Evolutionary conservation across 495 filamentous ascomycete species (phyloP).

Genomic region (Lasiosphaeris hirsuta): DNA sequence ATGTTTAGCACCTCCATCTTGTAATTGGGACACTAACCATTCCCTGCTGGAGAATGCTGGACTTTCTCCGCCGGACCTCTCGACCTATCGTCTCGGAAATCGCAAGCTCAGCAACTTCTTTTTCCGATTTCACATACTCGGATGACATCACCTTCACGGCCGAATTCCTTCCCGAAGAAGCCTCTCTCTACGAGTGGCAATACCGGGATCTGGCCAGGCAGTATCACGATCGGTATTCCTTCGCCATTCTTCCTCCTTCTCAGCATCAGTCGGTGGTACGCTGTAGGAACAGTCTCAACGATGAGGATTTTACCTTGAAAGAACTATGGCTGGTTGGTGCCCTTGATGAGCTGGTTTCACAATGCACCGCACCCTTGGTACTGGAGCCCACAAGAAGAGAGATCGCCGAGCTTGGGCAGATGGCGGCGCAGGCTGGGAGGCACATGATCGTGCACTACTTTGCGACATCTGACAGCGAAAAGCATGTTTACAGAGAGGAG

Average conservation of each 20-base stretch:
- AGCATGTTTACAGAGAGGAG: conserved; percentile 23
- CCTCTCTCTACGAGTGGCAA: conserved; percentile 16
- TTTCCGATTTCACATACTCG: conserved; percentile 29
- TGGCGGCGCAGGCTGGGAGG: conserved; percentile 30
- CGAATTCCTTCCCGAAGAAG: conserved; percentile 29
- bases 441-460: conserved; percentile 45
- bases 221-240: conserved; percentile 36
- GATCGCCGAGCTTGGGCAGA: conserved; percentile 17
- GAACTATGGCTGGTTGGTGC: conserved; percentile 31
- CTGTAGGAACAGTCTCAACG: conserved; percentile 38
- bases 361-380: conserved; percentile 32
- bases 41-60: conserved; percentile 29
- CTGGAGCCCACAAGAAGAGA: conserved; percentile 43
- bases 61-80: conserved; percentile 34
- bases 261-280: conserved; percentile 24
- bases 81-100: conserved; percentile 33
- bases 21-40: background rate
- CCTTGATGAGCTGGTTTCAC: conserved; percentile 33
- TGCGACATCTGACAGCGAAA: conserved; percentile 18
- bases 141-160: conserved; percentile 39
- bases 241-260: conserved; percentile 30
- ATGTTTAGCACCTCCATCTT: conserved; percentile 7
- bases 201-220: conserved; percentile 29
- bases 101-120: conserved; percentile 4
- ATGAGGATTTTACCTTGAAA: conserved; percentile 31